These are phyloP conservation scores for Fusarium sp. DNA, from an alignment of 2,329 filamentous ascomycete genomes.

Conservation along the genomic window DNA sequence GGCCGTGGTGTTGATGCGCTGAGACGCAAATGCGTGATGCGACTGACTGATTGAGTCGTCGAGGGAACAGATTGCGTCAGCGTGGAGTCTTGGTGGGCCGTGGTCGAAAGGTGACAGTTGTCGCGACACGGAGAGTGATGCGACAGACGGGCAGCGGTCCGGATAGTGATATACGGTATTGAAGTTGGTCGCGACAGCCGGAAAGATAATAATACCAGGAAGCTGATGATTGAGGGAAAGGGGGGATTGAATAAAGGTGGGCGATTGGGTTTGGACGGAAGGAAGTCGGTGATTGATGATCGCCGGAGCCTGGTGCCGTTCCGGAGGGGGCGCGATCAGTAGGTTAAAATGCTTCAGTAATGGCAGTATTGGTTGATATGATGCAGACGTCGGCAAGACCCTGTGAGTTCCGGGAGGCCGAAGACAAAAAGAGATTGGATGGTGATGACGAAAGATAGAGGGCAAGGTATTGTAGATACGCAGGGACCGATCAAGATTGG, in stretches of 20 bases:
- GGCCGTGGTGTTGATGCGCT: slow-evolving; percentile 15
- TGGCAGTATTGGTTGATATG: background rate
- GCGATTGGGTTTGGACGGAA: slow-evolving; percentile 3
- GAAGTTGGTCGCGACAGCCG: slow-evolving; percentile 20
- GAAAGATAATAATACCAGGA: slow-evolving; percentile 13
- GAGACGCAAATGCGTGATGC: slow-evolving; percentile 23
- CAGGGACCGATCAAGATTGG: slow-evolving; percentile 21
- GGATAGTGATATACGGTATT: background rate
- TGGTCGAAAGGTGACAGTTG: slow-evolving; percentile 29
- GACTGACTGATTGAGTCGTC: slow-evolving; percentile 27
- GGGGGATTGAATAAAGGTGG: slow-evolving; percentile 9
- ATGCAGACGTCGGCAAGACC: slow-evolving; percentile 12
- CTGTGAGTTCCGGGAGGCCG: slow-evolving; percentile 28
- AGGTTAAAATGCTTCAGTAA: slow-evolving; percentile 4
- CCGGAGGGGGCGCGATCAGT: slow-evolving; percentile 28
- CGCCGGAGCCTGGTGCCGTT: slow-evolving; percentile 38
- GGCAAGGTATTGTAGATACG: slow-evolving; percentile 15
- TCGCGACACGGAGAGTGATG: slow-evolving; percentile 34
- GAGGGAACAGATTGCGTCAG: slow-evolving; percentile 47
- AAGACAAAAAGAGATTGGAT: slow-evolving; percentile 29
- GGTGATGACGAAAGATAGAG: slow-evolving; percentile 34
- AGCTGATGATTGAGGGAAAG: slow-evolving; percentile 24
- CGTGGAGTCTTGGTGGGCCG: slow-evolving; percentile 45
- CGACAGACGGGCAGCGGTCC: slow-evolving; percentile 1
- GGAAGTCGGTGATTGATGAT: slow-evolving; percentile 36